phyloP scores from a whole-genome alignment of 176 grass and related monocot genomes.

The Rhynchospora breviuscula region DNA sequence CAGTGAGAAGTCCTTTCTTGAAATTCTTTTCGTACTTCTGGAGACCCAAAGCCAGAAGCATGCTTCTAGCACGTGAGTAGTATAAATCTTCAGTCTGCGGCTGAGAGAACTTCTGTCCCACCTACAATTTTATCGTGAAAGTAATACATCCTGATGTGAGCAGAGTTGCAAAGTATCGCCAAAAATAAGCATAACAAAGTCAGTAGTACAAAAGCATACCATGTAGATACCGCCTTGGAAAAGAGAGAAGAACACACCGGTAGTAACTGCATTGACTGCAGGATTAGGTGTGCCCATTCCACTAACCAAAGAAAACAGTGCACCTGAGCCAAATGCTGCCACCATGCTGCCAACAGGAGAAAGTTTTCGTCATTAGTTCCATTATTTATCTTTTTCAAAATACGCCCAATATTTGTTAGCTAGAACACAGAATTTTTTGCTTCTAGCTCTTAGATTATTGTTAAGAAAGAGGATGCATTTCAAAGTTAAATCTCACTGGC shows the following conservation, averaged over 20 bases:
- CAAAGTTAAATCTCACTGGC: too few species aligned
- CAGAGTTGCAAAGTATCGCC: background rate
- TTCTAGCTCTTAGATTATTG: background rate
- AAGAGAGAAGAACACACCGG: conserved; percentile 84
- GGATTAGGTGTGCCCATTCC: conserved; percentile 92
- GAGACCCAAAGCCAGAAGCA: conserved; percentile 72
- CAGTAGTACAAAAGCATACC: conserved; percentile 43
- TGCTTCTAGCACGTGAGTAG: conserved; percentile 66
- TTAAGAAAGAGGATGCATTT: background rate
- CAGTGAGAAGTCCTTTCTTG: conserved; percentile 88
- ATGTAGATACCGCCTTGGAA: conserved; percentile 97
- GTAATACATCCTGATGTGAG: conserved; percentile 1
- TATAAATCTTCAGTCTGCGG: conserved; percentile 55
- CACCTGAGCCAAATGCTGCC: conserved; percentile 93
- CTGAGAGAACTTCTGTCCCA: conserved; percentile 82
- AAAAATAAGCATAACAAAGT: background rate
- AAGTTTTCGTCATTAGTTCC: background rate
- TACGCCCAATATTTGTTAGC: too few species aligned
- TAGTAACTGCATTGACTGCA: conserved; percentile 71
- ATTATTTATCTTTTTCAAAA: too few species aligned
- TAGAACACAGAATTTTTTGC: background rate
- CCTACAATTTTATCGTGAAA: conserved; percentile 37
- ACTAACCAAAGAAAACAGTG: conserved; percentile 94
- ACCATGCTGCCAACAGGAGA: conserved; percentile 62
- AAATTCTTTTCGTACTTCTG: conserved; percentile 98